Percentiles rank a stretch among this genome's conserved stretches.
phyloP scores from a whole-genome alignment of 345 rosid species.

The Psidium friedrichsthalianum region DNA sequence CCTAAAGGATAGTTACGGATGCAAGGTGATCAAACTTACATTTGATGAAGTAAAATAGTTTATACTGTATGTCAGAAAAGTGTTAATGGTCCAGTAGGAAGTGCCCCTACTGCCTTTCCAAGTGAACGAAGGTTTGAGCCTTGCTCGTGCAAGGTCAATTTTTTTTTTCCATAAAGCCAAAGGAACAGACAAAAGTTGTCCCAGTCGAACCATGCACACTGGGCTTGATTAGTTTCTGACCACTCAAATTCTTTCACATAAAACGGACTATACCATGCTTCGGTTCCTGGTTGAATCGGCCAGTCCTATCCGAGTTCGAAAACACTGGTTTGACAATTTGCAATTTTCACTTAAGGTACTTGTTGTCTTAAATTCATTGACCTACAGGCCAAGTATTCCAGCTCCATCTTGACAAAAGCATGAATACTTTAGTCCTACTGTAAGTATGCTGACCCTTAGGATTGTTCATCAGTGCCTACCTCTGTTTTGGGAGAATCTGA shows the following conservation, averaged over 20 bases:
- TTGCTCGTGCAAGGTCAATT: background rate
- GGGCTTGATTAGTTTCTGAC: background rate
- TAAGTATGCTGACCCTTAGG: background rate
- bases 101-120: background rate
- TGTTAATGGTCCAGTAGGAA: background rate
- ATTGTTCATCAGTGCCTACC: constrained; percentile 20
- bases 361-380: background rate
- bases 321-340: background rate
- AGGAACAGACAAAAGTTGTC: background rate
- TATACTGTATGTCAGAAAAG: background rate
- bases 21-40: background rate
- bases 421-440: background rate
- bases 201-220: background rate
- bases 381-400: background rate
- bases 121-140: background rate
- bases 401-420: background rate
- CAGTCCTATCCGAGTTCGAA: background rate
- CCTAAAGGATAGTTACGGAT: background rate
- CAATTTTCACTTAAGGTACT: background rate
- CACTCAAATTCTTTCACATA: background rate
- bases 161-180: background rate
- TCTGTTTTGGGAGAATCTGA: constrained; percentile 20
- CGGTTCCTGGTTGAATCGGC: background rate
- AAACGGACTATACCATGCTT: background rate
- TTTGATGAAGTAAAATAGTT: background rate